Percentiles rank a stretch among this genome's conserved stretches.
phyloP scores from a whole-genome alignment of 176 grass and related monocot species.

The Guadua angustifolia region DNA sequence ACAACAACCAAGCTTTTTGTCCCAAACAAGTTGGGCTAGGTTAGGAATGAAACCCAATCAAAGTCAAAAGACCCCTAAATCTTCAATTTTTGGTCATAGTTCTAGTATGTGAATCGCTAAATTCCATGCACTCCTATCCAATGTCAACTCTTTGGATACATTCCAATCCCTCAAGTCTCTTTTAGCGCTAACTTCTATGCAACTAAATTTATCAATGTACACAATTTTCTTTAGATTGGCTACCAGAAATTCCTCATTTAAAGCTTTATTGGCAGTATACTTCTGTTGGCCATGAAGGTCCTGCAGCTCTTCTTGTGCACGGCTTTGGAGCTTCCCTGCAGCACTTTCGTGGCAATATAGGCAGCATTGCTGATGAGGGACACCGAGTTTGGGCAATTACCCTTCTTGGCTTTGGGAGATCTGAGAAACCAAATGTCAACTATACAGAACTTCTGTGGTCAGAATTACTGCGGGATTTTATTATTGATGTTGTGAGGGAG shows the following conservation, averaged over 20 bases:
- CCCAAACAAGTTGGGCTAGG: too few species aligned
- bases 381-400: slow-evolving; percentile 85
- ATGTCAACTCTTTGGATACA: too few species aligned
- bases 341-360: slow-evolving; percentile 90
- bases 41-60: too few species aligned
- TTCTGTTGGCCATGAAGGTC: slow-evolving; percentile 65
- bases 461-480: slow-evolving; percentile 84
- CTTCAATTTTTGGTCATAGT: too few species aligned
- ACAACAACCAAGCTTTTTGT: too few species aligned
- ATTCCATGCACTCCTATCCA: too few species aligned
- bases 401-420: slow-evolving; percentile 90
- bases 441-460: slow-evolving; percentile 94
- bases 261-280: slow-evolving; percentile 66
- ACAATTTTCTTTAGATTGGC: slow-evolving; percentile 35
- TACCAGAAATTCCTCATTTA: slow-evolving; percentile 36
- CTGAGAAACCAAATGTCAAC: slow-evolving; percentile 80
- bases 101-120: too few species aligned
- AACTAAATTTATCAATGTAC: slow-evolving; percentile 10
- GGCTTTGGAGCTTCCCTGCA: slow-evolving; percentile 96
- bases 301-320: slow-evolving; percentile 85
- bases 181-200: background rate
- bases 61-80: too few species aligned
- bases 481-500: slow-evolving; percentile 74
- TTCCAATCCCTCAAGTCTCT: too few species aligned
- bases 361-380: slow-evolving; percentile 65